phyloP scores from a whole-genome alignment of 768 basidiomycete species.

The Cyclocybe aegerita region DNA sequence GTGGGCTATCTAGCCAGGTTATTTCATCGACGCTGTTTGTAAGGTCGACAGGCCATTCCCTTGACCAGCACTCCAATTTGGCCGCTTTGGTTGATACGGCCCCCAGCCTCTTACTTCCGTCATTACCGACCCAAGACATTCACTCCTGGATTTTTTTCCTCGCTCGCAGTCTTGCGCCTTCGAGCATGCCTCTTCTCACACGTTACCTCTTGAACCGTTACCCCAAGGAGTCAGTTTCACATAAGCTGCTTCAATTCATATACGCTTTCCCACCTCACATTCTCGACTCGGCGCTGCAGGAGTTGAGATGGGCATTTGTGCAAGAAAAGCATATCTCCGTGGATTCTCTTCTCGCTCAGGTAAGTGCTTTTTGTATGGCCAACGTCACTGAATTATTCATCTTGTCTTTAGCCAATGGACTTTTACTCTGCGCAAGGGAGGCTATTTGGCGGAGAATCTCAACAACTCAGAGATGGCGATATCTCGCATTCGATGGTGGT shows the following conservation, averaged over 20 bases:
- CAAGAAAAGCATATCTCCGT: conserved; percentile 21
- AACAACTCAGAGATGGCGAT: conserved; percentile 20
- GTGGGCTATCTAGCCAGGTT: conserved; percentile 26
- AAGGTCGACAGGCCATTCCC: conserved; percentile 36
- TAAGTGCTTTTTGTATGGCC: conserved; percentile 14
- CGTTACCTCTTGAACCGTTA: conserved; percentile 21
- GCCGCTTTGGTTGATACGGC: conserved; percentile 41
- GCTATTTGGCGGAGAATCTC: conserved; percentile 20
- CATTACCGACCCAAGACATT: conserved; percentile 13
- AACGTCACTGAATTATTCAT: neutral
- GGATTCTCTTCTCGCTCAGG: conserved; percentile 42
- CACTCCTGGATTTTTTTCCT: conserved; percentile 31
- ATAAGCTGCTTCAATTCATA: conserved; percentile 18
- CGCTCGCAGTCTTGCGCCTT: conserved; percentile 31
- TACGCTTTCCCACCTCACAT: conserved; percentile 12
- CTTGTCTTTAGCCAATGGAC: conserved; percentile 45
- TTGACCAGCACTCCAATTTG: conserved; percentile 50
- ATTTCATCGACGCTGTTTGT: conserved; percentile 2
- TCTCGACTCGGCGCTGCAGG: conserved; percentile 8
- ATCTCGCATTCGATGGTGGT: conserved; percentile 33
- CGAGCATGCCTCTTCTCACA: conserved; percentile 27
- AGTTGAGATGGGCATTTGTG: neutral
- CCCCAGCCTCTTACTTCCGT: conserved; percentile 27
- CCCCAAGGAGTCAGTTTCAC: neutral
- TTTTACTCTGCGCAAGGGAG: conserved; percentile 43